Evolutionary conservation across 495 filamentous ascomycete species (phyloP).

Genomic region (Lasiosphaeris hirsuta): DNA sequence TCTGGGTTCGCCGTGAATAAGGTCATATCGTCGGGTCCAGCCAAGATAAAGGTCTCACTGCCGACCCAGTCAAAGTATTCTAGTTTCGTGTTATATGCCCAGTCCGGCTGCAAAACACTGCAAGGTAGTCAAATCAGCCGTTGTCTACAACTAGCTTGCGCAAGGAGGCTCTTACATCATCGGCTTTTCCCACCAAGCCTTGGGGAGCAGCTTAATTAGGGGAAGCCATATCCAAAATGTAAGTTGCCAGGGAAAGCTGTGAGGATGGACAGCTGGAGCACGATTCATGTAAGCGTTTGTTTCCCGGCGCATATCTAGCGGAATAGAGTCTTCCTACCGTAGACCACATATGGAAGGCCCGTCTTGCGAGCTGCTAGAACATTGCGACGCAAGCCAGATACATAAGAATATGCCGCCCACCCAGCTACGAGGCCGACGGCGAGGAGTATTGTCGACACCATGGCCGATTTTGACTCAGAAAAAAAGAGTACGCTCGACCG

Average conservation of each 20-base stretch:
- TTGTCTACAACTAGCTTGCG: background rate
- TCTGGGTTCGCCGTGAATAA: constrained; percentile 56
- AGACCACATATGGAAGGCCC: constrained; percentile 41
- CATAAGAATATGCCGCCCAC: constrained; percentile 17
- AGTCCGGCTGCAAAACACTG: constrained; percentile 36
- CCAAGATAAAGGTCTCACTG: constrained; percentile 50
- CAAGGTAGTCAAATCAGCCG: background rate
- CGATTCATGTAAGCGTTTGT: constrained; percentile 4
- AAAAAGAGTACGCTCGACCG: background rate
- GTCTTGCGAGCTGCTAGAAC: constrained; percentile 44
- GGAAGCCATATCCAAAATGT: constrained; percentile 47
- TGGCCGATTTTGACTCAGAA: background rate
- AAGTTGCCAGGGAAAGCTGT: constrained; percentile 48
- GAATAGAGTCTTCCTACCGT: constrained; percentile 38
- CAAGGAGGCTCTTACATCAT: constrained; percentile 36
- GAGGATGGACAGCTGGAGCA: constrained; percentile 37
- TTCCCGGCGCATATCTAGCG: background rate
- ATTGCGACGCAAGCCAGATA: constrained; percentile 34
- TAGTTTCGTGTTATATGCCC: constrained; percentile 34
- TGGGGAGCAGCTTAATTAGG: constrained; percentile 45
- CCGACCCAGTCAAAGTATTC: constrained; percentile 35
- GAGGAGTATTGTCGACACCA: constrained; percentile 24
- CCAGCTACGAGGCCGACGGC: constrained; percentile 13
- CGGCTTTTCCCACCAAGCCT: constrained; percentile 42
- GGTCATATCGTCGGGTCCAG: constrained; percentile 44